phyloP scores from a whole-genome alignment of 2,329 filamentous ascomycete species.

The Penicillium sclerotiorum region DNA sequence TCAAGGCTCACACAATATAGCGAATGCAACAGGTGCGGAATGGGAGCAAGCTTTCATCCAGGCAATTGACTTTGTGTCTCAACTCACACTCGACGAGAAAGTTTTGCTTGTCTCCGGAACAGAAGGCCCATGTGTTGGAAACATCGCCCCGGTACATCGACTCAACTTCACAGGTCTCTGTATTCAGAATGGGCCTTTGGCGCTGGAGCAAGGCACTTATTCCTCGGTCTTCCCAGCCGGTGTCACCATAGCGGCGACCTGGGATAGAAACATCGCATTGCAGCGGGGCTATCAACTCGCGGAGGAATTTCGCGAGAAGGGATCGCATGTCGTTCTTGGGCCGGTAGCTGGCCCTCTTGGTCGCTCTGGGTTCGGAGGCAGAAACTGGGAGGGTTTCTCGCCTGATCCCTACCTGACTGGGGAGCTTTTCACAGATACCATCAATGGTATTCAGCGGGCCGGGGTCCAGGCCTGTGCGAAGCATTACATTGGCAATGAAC shows the following conservation, averaged over 20 bases:
- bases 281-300: slow-evolving; percentile 57
- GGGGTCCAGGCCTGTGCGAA: slow-evolving; percentile 41
- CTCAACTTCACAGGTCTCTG: slow-evolving; percentile 30
- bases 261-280: slow-evolving; percentile 60
- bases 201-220: slow-evolving; percentile 68
- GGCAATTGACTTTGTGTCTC: neutral
- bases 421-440: slow-evolving; percentile 40
- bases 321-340: slow-evolving; percentile 46
- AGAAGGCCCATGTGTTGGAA: slow-evolving; percentile 33
- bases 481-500: slow-evolving; percentile 15
- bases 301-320: slow-evolving; percentile 47
- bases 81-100: slow-evolving; percentile 20
- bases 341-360: slow-evolving; percentile 47
- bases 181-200: slow-evolving; percentile 40
- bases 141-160: slow-evolving; percentile 29
- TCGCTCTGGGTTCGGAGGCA: slow-evolving; percentile 40
- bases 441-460: slow-evolving; percentile 45
- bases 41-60: neutral
- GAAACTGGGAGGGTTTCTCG: slow-evolving; percentile 50
- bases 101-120: slow-evolving; percentile 31
- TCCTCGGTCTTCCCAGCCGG: slow-evolving; percentile 71
- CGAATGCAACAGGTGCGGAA: neutral
- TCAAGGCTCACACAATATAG: neutral
- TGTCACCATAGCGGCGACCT: slow-evolving; percentile 67
- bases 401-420: slow-evolving; percentile 46